phyloP scores from a whole-genome alignment of 2,329 filamentous ascomycete genomes.

The Penicillium sp. region DNA sequence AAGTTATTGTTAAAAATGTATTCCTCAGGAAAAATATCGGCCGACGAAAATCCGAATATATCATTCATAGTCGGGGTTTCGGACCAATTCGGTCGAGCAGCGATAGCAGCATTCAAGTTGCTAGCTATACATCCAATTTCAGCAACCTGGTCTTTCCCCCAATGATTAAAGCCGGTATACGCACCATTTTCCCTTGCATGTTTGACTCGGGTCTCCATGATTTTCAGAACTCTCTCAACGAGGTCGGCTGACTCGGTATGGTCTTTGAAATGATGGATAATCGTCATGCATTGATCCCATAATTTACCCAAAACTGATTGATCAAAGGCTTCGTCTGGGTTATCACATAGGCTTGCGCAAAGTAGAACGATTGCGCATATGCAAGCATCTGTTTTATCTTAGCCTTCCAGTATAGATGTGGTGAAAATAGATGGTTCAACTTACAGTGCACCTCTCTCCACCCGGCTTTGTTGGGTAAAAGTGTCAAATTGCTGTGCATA shows the following conservation, averaged over 20 bases:
- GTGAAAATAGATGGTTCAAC: background rate
- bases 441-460: background rate
- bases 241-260: background rate
- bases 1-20: background rate
- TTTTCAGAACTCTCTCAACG: background rate
- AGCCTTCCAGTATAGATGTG: too few relatives aligned
- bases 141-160: too few relatives aligned
- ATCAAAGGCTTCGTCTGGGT: background rate
- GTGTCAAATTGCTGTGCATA: background rate
- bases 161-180: background rate
- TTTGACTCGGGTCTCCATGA: background rate
- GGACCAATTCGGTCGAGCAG: background rate
- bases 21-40: background rate
- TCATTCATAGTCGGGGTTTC: background rate
- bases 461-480: background rate
- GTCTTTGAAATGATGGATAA: background rate
- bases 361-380: background rate
- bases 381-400: background rate
- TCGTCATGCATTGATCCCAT: background rate
- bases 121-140: background rate
- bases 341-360: background rate
- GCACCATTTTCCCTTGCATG: background rate
- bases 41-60: background rate
- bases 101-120: background rate
- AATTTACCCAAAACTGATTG: background rate